A percentile compares a stretch with the other conserved stretches of the same genome.
Evolutionary conservation across 176 grass and related monocot genomes (phyloP).

Genomic region (Panicum miliaceum): DNA sequence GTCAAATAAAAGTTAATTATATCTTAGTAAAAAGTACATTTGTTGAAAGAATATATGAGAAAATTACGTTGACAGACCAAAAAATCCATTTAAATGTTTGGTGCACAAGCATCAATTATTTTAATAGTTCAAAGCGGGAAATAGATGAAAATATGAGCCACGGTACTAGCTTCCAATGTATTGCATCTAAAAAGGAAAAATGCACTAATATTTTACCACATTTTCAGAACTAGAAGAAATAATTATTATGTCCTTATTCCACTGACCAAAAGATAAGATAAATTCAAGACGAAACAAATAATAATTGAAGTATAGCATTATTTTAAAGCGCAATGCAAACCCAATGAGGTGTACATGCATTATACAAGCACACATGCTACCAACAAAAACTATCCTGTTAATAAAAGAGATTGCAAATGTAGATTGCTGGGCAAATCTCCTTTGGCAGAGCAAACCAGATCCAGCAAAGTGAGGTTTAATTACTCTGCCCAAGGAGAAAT

Average conservation of each 20-base stretch:
- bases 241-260: not conserved
- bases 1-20: not conserved
- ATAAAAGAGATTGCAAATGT: slow-evolving; percentile 26
- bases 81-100: not conserved
- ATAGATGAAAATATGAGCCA: not conserved
- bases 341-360: not conserved
- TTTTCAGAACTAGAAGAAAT: not conserved
- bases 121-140: not conserved
- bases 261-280: not conserved
- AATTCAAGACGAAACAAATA: not conserved
- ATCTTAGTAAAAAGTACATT: not conserved
- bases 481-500: slow-evolving; percentile 64
- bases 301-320: not conserved
- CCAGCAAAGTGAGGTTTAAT: not conserved
- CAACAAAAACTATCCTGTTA: not conserved
- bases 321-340: not conserved
- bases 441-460: slow-evolving; percentile 53
- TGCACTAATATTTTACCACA: no score
- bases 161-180: not conserved
- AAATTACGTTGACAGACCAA: not conserved
- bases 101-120: not conserved
- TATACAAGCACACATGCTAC: not conserved
- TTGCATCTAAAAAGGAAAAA: no score
- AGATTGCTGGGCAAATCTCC: slow-evolving; percentile 82
- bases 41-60: not conserved